Conservation (phyloP, 257 asterid species). For the Nyctanthes arbortristis region DNA sequence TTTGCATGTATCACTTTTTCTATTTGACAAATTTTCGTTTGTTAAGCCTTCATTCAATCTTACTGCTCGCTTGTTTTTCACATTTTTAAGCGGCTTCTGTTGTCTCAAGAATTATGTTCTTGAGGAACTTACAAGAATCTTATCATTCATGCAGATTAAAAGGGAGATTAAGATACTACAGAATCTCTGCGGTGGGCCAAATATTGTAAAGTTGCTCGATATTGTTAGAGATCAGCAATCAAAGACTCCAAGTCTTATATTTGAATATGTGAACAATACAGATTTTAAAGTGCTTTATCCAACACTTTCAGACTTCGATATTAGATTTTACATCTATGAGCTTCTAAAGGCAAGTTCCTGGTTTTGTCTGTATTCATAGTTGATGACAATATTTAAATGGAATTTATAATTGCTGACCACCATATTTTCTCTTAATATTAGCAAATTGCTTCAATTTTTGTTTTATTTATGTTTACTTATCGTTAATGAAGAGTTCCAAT, state of each 20-base stretch:
- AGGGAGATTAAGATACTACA: conserved; percentile 93
- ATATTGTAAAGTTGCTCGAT: conserved; percentile 91
- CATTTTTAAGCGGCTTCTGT: background rate
- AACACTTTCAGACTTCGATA: conserved; percentile 77
- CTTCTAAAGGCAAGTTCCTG: conserved; percentile 61
- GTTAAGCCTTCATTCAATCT: background rate
- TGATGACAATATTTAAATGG: conserved; percentile 1
- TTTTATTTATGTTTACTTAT: background rate
- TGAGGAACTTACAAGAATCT: conserved; percentile 19
- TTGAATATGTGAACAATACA: conserved; percentile 86
- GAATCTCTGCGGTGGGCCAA: conserved; percentile 91
- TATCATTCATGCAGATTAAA: conserved; percentile 63
- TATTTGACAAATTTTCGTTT: background rate
- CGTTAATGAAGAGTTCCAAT: background rate
- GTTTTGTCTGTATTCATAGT: background rate
- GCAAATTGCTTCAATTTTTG: background rate
- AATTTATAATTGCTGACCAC: background rate
- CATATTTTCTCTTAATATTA: background rate
- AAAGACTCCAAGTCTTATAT: conserved; percentile 90
- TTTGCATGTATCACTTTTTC: no score
- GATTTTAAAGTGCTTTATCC: conserved; percentile 91
- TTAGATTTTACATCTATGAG: conserved; percentile 82
- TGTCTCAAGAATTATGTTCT: background rate
- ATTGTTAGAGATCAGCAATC: conserved; percentile 92
- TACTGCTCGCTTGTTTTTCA: background rate